Conservation (phyloP, 1,139 yeast species). For the Oligophagozyma castellii region DNA sequence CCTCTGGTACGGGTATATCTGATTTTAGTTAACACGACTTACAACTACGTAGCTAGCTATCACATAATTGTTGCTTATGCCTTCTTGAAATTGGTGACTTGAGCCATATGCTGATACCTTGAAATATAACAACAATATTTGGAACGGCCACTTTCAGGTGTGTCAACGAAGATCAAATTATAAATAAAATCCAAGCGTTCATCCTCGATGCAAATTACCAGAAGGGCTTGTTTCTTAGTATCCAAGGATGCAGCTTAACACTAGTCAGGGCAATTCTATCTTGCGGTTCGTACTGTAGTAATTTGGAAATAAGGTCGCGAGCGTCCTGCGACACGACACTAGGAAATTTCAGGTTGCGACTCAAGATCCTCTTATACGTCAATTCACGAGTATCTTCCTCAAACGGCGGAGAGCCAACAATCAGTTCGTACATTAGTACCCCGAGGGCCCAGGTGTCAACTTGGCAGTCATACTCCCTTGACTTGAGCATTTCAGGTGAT, state of each 20-base stretch:
- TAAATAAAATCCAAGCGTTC: too few relatives aligned
- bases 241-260: constrained; percentile 75
- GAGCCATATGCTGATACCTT: too few relatives aligned
- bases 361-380: constrained; percentile 68
- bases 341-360: constrained; percentile 66
- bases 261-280: constrained; percentile 47
- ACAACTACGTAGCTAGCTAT: too few relatives aligned
- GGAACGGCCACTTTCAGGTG: too few relatives aligned
- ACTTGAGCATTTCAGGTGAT: constrained; percentile 92
- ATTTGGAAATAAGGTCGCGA: constrained; percentile 47
- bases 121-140: too few relatives aligned
- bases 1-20: too few relatives aligned
- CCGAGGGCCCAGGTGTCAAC: constrained; percentile 96
- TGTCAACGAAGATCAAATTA: too few relatives aligned
- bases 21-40: too few relatives aligned
- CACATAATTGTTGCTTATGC: too few relatives aligned
- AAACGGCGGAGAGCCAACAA: constrained; percentile 86
- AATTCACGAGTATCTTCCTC: constrained; percentile 62
- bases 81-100: too few relatives aligned
- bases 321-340: constrained; percentile 59
- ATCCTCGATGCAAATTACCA: too few relatives aligned
- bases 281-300: constrained; percentile 53
- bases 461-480: constrained; percentile 58
- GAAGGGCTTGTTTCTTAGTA: constrained; percentile 41
- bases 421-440: constrained; percentile 67